Conservation (phyloP, 805 yeast species). For the Starmerella powellii region DNA sequence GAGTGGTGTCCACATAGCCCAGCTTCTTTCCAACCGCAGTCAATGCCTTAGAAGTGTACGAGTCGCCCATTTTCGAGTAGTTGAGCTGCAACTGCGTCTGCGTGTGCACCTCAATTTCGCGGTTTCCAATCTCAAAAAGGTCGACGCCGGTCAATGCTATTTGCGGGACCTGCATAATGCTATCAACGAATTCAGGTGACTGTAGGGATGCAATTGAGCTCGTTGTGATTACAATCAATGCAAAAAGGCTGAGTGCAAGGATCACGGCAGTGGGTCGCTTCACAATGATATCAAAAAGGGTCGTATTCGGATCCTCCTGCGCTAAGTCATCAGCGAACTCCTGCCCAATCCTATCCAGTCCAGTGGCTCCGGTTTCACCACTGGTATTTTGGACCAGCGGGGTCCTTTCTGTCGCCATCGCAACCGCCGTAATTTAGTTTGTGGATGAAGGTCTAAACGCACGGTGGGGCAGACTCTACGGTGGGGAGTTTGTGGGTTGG, state of each 20-base stretch:
- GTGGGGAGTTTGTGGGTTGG: too few species aligned
- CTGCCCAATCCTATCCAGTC: constrained; percentile 5
- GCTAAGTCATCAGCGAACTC: constrained; percentile 18
- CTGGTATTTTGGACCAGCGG: too few species aligned
- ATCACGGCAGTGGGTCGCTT: constrained; percentile 18
- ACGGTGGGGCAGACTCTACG: too few species aligned
- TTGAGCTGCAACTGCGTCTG: constrained; percentile 4
- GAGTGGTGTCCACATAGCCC: background rate
- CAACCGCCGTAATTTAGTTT: too few species aligned
- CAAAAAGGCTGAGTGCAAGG: constrained; percentile 14
- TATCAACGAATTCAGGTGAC: constrained; percentile 2
- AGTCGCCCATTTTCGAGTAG: constrained; percentile 6
- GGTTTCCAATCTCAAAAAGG: constrained; percentile 1
- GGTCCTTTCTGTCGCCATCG: too few species aligned
- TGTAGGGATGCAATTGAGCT: constrained; percentile 2
- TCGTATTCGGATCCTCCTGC: constrained; percentile 15
- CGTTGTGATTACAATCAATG: constrained; percentile 3
- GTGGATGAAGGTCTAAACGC: too few species aligned
- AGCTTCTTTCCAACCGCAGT: constrained; percentile 2
- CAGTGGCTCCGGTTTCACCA: background rate
- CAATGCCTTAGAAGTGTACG: background rate
- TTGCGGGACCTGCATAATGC: constrained; percentile 3
- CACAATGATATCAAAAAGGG: constrained; percentile 8
- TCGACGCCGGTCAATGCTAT: constrained; percentile 3
- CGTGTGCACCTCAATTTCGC: constrained; percentile 2